phyloP scores from a whole-genome alignment of 805 yeast genomes.

The Torulaspora franciscae region DNA sequence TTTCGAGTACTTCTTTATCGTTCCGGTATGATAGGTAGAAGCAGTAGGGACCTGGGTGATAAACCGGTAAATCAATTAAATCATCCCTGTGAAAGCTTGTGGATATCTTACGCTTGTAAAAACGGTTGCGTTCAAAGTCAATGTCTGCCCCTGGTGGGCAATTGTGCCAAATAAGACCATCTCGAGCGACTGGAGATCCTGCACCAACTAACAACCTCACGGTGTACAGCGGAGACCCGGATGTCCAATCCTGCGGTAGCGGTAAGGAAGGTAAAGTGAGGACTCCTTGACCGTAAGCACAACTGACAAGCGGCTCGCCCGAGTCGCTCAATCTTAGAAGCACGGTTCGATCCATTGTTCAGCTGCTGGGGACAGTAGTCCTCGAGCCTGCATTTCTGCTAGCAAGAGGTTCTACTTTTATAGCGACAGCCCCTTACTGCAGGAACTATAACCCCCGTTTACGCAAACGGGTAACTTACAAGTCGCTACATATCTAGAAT shows the following conservation, averaged over 20 bases:
- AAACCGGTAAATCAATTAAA: constrained; percentile 55
- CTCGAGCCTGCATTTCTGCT: not conserved
- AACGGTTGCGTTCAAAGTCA: constrained; percentile 53
- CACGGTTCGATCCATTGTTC: constrained; percentile 25
- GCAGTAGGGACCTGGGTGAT: constrained; percentile 72
- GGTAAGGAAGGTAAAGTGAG: constrained; percentile 40
- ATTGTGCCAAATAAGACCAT: constrained; percentile 71
- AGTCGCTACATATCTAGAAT: constrained; percentile 8
- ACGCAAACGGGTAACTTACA: constrained; percentile 1
- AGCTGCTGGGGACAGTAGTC: not conserved
- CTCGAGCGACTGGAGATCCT: constrained; percentile 64
- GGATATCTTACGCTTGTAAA: constrained; percentile 46
- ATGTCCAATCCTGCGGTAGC: constrained; percentile 33
- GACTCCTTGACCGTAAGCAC: constrained; percentile 37
- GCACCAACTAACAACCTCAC: constrained; percentile 67
- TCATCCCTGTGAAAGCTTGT: constrained; percentile 63
- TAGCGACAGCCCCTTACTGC: not conserved
- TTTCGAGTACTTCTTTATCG: constrained; percentile 34
- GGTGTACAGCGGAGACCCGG: constrained; percentile 43
- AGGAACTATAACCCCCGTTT: constrained; percentile 1
- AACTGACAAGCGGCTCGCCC: constrained; percentile 35
- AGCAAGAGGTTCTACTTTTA: not conserved
- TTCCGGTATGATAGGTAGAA: constrained; percentile 61
- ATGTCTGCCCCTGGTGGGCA: constrained; percentile 46
- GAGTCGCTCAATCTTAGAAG: constrained; percentile 35